Percentiles rank a stretch among this genome's conserved stretches.
Evolutionary conservation across 257 asterid genomes (phyloP).

Genomic region (Primulina eburnea): DNA sequence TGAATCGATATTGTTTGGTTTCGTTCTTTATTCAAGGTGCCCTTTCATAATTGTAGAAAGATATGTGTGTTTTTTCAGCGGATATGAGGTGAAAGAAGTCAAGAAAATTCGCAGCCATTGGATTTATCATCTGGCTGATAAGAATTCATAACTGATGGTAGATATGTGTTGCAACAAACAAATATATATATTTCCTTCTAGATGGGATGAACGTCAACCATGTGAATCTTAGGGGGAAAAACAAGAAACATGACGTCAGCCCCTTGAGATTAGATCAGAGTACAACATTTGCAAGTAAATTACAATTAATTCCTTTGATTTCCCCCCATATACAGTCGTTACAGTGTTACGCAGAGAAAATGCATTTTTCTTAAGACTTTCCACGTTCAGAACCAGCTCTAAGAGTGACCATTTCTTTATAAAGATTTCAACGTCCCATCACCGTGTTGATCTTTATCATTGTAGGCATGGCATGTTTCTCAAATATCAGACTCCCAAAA

Average conservation of each 20-base stretch:
- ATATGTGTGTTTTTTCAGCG: not conserved
- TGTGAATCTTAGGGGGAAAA: not conserved
- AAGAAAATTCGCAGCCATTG: not conserved
- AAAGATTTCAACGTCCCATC: too few relatives aligned
- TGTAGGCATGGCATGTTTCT: not conserved
- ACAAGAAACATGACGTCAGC: too few relatives aligned
- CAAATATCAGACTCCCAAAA: not conserved
- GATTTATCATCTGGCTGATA: conserved; percentile 1
- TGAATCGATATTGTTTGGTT: conserved; percentile 3
- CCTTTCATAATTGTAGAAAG: conserved; percentile 10
- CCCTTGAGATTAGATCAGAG: not conserved
- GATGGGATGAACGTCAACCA: not conserved
- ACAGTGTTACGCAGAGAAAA: too few relatives aligned
- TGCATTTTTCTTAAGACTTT: too few relatives aligned
- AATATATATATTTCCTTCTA: not conserved
- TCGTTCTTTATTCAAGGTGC: conserved; percentile 10
- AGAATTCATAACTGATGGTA: not conserved
- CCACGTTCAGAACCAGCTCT: too few relatives aligned
- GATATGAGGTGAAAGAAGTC: conserved; percentile 6
- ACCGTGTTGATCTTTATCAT: too few relatives aligned
- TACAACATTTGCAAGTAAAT: not conserved
- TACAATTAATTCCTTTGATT: not conserved
- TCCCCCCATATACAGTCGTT: too few relatives aligned
- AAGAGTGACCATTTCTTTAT: too few relatives aligned
- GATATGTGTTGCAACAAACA: not conserved